Evolutionary conservation across 176 grass and related monocot genomes (phyloP).

Genomic region (Aegilops umbellulata): DNA sequence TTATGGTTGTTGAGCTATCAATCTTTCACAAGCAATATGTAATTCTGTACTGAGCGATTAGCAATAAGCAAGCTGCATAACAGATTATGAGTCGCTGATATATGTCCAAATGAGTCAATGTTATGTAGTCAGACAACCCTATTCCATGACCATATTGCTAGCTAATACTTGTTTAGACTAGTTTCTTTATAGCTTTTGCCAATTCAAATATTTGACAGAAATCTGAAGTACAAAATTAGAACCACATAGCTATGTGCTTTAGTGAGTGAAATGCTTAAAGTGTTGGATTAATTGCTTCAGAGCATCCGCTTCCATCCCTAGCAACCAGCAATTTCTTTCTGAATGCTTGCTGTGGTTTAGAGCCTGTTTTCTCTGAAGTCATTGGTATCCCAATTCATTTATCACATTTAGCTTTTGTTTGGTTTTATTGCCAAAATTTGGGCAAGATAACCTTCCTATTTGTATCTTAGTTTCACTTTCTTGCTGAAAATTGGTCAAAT

Average conservation of each 20-base stretch:
- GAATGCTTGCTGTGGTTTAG: neutral
- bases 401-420: neutral
- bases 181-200: neutral
- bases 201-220: neutral
- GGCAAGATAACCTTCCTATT: neutral
- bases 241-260: neutral
- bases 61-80: neutral
- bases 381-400: neutral
- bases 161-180: neutral
- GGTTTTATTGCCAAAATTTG: neutral
- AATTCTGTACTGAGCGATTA: neutral
- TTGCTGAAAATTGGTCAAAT: neutral
- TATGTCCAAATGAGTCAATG: neutral
- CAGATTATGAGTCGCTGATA: neutral
- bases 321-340: neutral
- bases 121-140: slow-evolving; percentile 1
- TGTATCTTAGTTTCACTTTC: neutral
- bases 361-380: neutral
- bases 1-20: neutral
- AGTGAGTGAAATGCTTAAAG: slow-evolving; percentile 7
- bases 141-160: neutral
- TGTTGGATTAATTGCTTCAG: neutral
- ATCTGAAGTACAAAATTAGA: neutral
- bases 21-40: neutral
- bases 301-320: neutral